Conservation (phyloP, 2,329 filamentous ascomycete genomes). For the Periconia digitata region DNA sequence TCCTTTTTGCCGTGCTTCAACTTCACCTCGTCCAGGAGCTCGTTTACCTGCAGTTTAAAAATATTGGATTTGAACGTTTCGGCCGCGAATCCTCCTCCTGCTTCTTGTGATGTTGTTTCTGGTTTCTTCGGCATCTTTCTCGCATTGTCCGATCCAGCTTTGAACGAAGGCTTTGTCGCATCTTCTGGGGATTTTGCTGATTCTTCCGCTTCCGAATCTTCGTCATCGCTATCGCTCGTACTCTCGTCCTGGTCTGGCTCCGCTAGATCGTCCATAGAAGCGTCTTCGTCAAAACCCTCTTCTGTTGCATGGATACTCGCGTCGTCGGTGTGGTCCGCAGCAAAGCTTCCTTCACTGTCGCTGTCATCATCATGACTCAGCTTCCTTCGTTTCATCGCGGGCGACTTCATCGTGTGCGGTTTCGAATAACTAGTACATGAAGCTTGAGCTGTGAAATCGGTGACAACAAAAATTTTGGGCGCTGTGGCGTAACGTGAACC, state of each 20-base stretch:
- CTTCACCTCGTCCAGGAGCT: constrained; percentile 60
- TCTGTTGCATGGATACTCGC: constrained; percentile 8
- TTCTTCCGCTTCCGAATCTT: constrained; percentile 15
- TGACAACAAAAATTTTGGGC: neutral
- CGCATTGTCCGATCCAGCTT: constrained; percentile 4
- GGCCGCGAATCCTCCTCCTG: constrained; percentile 49
- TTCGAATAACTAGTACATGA: constrained; percentile 7
- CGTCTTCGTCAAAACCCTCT: constrained; percentile 17
- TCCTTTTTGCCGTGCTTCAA: constrained; percentile 61
- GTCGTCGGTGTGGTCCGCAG: constrained; percentile 19
- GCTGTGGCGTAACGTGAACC: constrained; percentile 9
- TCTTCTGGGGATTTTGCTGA: constrained; percentile 4
- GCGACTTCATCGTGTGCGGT: constrained; percentile 32
- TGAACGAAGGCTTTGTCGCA: constrained; percentile 5
- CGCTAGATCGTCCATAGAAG: constrained; percentile 1
- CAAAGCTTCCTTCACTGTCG: constrained; percentile 29
- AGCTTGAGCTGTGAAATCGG: neutral
- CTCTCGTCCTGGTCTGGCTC: constrained; percentile 15
- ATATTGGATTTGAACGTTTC: constrained; percentile 66
- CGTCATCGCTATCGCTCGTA: constrained; percentile 12
- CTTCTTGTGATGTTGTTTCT: constrained; percentile 32
- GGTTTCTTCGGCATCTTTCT: constrained; percentile 23
- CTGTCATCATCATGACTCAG: constrained; percentile 43
- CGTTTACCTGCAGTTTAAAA: constrained; percentile 69
- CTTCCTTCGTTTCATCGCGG: constrained; percentile 51